phyloP scores from a whole-genome alignment of 148 eudicot species.

The Vaccinium macrocarpon region DNA sequence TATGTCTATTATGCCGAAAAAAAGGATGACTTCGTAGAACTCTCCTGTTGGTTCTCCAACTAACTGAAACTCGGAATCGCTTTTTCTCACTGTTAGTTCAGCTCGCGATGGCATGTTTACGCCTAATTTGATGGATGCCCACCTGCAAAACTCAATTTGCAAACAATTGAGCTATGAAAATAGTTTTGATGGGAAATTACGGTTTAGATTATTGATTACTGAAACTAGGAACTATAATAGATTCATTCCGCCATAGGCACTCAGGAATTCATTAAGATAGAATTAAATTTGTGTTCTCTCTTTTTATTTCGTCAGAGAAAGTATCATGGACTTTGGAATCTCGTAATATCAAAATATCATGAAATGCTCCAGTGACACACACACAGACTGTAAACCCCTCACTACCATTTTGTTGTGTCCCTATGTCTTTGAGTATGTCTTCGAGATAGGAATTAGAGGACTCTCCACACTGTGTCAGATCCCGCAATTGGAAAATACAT shows the following conservation, averaged over 20 bases:
- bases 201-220: not conserved
- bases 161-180: not conserved
- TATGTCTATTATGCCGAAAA: constrained; percentile 73
- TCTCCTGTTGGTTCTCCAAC: constrained; percentile 87
- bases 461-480: not conserved
- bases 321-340: not conserved
- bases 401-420: not conserved
- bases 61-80: constrained; percentile 44
- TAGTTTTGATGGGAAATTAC: not conserved
- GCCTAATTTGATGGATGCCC: constrained; percentile 73
- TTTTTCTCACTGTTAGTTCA: constrained; percentile 58
- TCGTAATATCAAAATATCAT: not conserved
- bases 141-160: constrained; percentile 31
- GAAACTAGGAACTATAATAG: not conserved
- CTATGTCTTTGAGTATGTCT: not conserved
- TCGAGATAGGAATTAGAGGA: not conserved
- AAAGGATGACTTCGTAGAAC: constrained; percentile 77
- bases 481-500: not conserved
- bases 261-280: not conserved
- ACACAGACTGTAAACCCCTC: no score
- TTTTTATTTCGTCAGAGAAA: not conserved
- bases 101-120: constrained; percentile 81
- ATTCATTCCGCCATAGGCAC: not conserved
- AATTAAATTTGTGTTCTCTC: not conserved
- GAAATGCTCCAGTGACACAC: no score